These are phyloP conservation scores for Sporothrix pallida DNA, from an alignment of 2,329 filamentous ascomycete genomes.

Conservation along the genomic window DNA sequence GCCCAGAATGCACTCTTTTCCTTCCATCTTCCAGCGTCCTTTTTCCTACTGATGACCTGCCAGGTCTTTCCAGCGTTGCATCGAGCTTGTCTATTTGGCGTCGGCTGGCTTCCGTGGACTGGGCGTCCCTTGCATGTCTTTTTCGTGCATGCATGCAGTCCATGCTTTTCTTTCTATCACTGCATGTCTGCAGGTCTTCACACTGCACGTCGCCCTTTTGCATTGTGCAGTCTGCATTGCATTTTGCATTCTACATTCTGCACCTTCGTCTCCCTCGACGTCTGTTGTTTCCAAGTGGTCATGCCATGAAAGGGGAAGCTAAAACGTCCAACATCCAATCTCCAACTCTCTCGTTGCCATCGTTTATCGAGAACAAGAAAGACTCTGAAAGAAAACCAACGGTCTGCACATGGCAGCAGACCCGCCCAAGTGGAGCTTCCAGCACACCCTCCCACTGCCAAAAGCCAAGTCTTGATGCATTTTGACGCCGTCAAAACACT, in stretches of 20 bases:
- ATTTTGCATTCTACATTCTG: not conserved
- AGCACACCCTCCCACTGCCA: not conserved
- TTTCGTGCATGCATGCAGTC: not conserved
- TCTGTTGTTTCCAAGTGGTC: slow-evolving; percentile 9
- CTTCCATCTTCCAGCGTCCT: not conserved
- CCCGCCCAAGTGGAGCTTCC: slow-evolving; percentile 11
- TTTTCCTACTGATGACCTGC: not conserved
- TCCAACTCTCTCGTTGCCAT: slow-evolving; percentile 8
- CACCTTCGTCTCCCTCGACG: slow-evolving; percentile 6
- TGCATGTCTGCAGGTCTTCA: not conserved
- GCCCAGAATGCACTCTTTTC: not conserved
- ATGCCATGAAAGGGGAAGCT: not conserved
- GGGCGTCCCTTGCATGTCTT: slow-evolving; percentile 6
- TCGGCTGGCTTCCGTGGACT: slow-evolving; percentile 12
- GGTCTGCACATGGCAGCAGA: slow-evolving; percentile 14
- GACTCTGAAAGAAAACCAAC: no score
- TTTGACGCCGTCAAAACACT: not conserved
- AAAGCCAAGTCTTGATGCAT: not conserved
- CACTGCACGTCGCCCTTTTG: not conserved
- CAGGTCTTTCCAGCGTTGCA: slow-evolving; percentile 1
- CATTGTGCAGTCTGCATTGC: not conserved
- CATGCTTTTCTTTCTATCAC: not conserved
- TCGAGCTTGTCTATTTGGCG: slow-evolving; percentile 12
- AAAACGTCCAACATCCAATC: not conserved
- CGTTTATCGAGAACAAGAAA: no score